A percentile compares a stretch with the other conserved stretches of the same genome.
Evolutionary conservation across 805 yeast species (phyloP).

Genomic region (Monosporozyma unispora): DNA sequence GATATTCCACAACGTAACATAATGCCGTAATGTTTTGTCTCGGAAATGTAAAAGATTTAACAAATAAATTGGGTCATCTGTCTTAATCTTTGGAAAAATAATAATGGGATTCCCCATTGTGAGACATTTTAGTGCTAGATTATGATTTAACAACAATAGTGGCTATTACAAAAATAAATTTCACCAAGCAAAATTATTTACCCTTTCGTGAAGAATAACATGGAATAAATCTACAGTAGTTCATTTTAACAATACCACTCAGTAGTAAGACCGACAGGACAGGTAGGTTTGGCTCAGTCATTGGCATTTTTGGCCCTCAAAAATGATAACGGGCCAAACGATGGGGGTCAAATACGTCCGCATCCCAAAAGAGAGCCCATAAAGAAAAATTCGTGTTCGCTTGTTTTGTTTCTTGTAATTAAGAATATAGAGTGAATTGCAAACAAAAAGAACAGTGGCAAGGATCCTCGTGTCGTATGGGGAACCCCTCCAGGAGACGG

Average conservation of each 20-base stretch:
- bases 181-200: not conserved
- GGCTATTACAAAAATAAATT: not conserved
- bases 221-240: not conserved
- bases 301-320: not conserved
- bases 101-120: not conserved
- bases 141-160: too few species aligned
- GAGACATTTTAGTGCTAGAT: not conserved
- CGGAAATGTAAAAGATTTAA: not conserved
- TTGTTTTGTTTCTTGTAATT: not conserved
- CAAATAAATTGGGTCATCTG: not conserved
- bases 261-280: not conserved
- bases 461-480: not conserved
- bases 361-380: too few species aligned
- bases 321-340: not conserved
- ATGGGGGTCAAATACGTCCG: not conserved
- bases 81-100: not conserved
- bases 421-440: not conserved
- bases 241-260: not conserved
- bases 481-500: too few species aligned
- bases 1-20: not conserved
- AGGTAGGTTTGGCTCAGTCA: not conserved
- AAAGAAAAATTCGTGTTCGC: not conserved
- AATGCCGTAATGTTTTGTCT: not conserved
- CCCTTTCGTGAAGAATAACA: not conserved
- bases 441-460: not conserved